Percentiles rank a stretch among this genome's conserved stretches.
Evolutionary conservation across 2,329 filamentous ascomycete species (phyloP).

Genomic region (Pyrenophora graminea): DNA sequence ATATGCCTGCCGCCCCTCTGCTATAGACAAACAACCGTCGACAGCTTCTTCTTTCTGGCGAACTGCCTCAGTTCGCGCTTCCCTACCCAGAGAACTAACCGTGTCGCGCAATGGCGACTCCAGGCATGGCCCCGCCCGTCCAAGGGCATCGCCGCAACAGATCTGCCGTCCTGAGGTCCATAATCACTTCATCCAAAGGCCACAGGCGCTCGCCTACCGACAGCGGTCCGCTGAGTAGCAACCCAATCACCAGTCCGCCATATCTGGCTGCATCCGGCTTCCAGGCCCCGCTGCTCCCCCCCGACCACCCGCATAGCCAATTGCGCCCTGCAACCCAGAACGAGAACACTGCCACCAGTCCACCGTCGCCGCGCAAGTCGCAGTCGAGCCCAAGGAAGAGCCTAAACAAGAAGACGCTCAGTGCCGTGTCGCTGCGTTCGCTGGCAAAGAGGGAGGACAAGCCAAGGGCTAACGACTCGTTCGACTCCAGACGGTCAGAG

Average conservation of each 20-base stretch:
- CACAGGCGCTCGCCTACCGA: constrained; percentile 55
- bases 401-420: constrained; percentile 60
- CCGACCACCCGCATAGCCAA: constrained; percentile 54
- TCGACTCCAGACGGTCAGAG: constrained; percentile 36
- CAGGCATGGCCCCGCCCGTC: constrained; percentile 24
- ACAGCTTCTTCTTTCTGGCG: constrained; percentile 18
- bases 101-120: constrained; percentile 29
- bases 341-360: constrained; percentile 46
- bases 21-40: constrained; percentile 29
- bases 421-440: constrained; percentile 58
- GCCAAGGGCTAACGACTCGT: constrained; percentile 36
- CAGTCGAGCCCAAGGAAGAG: constrained; percentile 44
- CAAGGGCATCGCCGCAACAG: constrained; percentile 47
- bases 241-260: constrained; percentile 22
- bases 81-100: constrained; percentile 9
- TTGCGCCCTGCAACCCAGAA: constrained; percentile 32
- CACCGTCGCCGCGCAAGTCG: constrained; percentile 44
- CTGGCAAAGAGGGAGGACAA: constrained; percentile 49
- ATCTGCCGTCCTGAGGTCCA: constrained; percentile 55
- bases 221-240: constrained; percentile 35
- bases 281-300: constrained; percentile 52
- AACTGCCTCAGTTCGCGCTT: constrained; percentile 11
- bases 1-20: constrained; percentile 27
- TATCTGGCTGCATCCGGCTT: constrained; percentile 33
- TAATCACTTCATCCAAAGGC: constrained; percentile 50